Conservation (phyloP, 352 stramenopile genomes). For the Globisporangium acanthophoron region DNA sequence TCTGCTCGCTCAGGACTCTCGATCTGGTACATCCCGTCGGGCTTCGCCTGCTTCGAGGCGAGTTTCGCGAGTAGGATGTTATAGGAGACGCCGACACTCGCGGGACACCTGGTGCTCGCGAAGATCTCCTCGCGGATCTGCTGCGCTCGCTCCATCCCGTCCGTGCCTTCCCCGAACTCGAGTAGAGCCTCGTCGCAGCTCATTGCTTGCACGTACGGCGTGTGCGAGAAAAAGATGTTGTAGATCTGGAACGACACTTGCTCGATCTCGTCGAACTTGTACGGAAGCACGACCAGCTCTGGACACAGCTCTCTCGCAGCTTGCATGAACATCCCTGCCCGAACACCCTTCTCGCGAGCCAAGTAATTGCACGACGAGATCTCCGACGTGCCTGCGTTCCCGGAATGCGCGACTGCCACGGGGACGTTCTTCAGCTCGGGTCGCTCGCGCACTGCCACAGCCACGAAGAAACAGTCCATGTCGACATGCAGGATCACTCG, state of each 20-base stretch:
- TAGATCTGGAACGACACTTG: constrained; percentile 92
- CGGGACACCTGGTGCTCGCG: constrained; percentile 83
- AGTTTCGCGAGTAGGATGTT: constrained; percentile 95
- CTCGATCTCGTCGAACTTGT: constrained; percentile 91
- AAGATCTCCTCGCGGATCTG: constrained; percentile 64
- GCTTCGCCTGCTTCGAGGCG: constrained; percentile 91
- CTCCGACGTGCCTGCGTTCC: constrained; percentile 76
- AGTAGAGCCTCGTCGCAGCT: constrained; percentile 96
- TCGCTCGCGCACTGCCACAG: constrained; percentile 83
- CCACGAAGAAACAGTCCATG: constrained; percentile 98
- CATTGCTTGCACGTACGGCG: constrained; percentile 89
- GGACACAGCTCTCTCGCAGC: constrained; percentile 88
- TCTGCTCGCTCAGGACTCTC: constrained; percentile 31
- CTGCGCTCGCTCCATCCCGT: constrained; percentile 66
- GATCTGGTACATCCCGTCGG: constrained; percentile 81
- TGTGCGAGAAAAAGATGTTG: constrained; percentile 85
- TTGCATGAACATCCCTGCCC: constrained; percentile 94
- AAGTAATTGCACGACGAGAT: constrained; percentile 96
- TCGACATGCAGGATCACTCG: constrained; percentile 94
- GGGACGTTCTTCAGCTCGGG: constrained; percentile 69
- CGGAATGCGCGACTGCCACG: constrained; percentile 90
- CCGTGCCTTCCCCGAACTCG: constrained; percentile 64
- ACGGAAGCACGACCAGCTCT: constrained; percentile 90
- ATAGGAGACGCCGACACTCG: constrained; percentile 89
- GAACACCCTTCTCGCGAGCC: constrained; percentile 86